Evolutionary conservation across 139 green algal species (phyloP).

Genomic region (Coccomyxa sp.): DNA sequence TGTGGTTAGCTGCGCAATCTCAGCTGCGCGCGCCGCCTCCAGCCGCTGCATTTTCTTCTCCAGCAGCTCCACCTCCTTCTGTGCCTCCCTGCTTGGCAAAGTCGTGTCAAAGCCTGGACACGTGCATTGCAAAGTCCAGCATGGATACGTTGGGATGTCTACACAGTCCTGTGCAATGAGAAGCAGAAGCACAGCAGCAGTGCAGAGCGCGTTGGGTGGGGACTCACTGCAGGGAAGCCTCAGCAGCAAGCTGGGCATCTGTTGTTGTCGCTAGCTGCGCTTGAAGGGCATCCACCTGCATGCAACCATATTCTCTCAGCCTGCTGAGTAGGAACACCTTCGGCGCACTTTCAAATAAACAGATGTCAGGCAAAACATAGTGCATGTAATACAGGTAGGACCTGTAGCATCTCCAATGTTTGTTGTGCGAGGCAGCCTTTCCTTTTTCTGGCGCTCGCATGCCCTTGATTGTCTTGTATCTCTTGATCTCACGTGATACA

Average conservation of each 20-base stretch:
- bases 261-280: conserved; percentile 12
- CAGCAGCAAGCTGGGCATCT: conserved; percentile 5
- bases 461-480: too few species aligned
- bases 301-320: background rate
- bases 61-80: conserved; percentile 60
- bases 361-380: too few species aligned
- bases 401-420: too few species aligned
- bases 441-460: too few species aligned
- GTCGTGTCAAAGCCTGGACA: background rate
- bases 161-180: too few species aligned
- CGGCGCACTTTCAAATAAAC: too few species aligned
- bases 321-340: too few species aligned
- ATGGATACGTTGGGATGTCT: too few species aligned
- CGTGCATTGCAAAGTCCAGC: too few species aligned
- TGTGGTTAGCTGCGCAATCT: conserved; percentile 31
- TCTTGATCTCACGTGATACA: too few species aligned
- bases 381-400: too few species aligned
- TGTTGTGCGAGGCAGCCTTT: too few species aligned
- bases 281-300: conserved; percentile 1
- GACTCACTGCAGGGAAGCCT: background rate
- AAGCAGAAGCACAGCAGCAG: background rate
- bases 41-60: conserved; percentile 81
- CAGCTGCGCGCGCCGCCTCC: conserved; percentile 45
- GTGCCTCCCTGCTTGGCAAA: conserved; percentile 27
- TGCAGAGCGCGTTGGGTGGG: background rate